Evolutionary conservation across 23 red algal genomes (phyloP), one percentile per base, ranked within the genome.

Genomic region (Cyanidiococcus yangmingshanensis): DNA sequence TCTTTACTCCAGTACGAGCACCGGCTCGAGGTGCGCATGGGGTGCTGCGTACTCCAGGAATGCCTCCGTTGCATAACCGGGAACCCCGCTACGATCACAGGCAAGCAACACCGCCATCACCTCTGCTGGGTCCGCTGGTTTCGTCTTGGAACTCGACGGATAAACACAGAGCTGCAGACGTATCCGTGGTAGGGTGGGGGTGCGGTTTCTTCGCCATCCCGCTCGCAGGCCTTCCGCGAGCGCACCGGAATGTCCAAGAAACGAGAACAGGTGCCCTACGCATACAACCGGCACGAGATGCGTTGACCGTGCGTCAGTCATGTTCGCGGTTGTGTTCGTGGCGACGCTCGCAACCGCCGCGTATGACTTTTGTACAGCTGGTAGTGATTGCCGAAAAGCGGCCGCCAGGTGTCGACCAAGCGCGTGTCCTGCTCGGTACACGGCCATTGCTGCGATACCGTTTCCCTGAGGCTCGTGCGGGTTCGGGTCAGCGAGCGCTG

Each of bases 351-450:
- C 63, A 3, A 29, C 12, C 3, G 63, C 27, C 3, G 7, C 12
- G n/a, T n/a, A n/a, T n/a, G n/a, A n/a, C n/a, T n/a, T n/a, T n/a
- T n/a, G n/a, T n/a, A n/a, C n/a, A 30, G 12, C 63, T 3, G n/a
- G n/a, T 12, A 71, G 21, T 35, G n/a, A 7, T 30, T 71, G 63
- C 3, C 12, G 27, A 32, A 71, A 32, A 2, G 63, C 63, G n/a
- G 63, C 63, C n/a, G 63, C 63, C 63, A 71, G n/a, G 32, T 71
- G 63, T 7, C 63, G 63, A 32, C 63, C 63, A 7, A 71, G 63
- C n/a, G 63, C 63, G 63, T 32, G 32, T 30, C 63, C 63, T 12
- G 63, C 63, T 12, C 63, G 63, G 7, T 35, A 71, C 63, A 71
- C 16, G 16, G 63, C 63, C 27, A 12, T 7, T 12, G 3, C 16